Conservation (phyloP, 1,284 basidiomycete species). For the Leccinum discolor region DNA sequence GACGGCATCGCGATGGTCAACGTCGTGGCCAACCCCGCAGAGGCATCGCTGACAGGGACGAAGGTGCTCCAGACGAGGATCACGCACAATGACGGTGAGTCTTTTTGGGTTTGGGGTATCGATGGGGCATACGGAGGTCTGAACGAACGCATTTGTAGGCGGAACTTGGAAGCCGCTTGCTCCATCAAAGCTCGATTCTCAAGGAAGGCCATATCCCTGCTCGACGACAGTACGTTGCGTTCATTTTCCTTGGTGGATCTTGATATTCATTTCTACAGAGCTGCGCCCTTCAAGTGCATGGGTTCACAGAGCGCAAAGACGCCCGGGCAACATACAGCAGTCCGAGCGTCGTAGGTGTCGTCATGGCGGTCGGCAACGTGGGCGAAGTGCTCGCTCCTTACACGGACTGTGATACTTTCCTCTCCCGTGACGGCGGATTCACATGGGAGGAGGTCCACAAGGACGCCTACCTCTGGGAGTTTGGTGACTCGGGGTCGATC, state of each 20-base stretch:
- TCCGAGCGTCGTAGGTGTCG: conserved; percentile 88
- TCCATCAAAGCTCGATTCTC: conserved; percentile 79
- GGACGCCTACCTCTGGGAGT: conserved; percentile 97
- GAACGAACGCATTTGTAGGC: conserved; percentile 42
- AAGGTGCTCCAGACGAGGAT: conserved; percentile 89
- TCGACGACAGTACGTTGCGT: conserved; percentile 52
- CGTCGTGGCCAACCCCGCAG: conserved; percentile 80
- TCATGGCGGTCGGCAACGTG: conserved; percentile 98
- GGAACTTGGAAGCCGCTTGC: conserved; percentile 85
- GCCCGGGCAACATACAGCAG: conserved; percentile 91
- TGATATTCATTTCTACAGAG: conserved; percentile 44
- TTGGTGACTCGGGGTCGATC: conserved; percentile 95
- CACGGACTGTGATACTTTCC: conserved; percentile 91
- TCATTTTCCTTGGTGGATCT: not conserved
- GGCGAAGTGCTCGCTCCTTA: conserved; percentile 77
- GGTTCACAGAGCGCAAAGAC: conserved; percentile 93
- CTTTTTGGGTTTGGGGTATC: not conserved
- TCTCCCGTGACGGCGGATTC: conserved; percentile 95
- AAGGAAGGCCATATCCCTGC: conserved; percentile 78
- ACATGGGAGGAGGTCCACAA: conserved; percentile 99
- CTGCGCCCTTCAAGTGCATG: conserved; percentile 91
- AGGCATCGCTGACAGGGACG: conserved; percentile 70
- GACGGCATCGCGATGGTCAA: conserved; percentile 97
- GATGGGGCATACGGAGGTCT: not conserved
- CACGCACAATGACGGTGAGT: conserved; percentile 92